Evolutionary conservation across 495 filamentous ascomycete genomes (phyloP).

Genomic region (Penicillium ochrochloron): DNA sequence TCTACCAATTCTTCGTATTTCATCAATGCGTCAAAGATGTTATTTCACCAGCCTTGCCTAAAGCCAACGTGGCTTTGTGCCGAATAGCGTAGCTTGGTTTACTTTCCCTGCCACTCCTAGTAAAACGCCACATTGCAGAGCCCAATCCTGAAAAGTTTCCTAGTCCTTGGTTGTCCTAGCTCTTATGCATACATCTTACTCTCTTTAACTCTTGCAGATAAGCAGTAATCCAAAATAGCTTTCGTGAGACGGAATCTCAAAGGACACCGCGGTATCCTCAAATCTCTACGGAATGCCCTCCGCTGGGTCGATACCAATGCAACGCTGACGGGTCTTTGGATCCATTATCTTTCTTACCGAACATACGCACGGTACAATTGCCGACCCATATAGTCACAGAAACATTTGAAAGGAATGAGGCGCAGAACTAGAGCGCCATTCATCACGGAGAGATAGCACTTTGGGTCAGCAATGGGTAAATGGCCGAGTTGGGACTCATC

Average conservation of each 20-base stretch:
- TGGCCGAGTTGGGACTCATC: not conserved
- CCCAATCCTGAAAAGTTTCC: not conserved
- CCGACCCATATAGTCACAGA: not conserved
- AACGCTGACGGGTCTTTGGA: not conserved
- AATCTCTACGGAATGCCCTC: conserved; percentile 8
- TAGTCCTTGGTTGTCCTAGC: not conserved
- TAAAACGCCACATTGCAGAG: conserved; percentile 3
- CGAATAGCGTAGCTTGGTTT: not conserved
- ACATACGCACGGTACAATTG: not conserved
- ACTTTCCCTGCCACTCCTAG: not conserved
- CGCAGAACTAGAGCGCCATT: conserved; percentile 5
- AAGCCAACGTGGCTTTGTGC: not conserved
- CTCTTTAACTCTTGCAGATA: not conserved
- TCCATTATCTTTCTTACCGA: not conserved
- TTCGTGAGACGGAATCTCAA: not conserved
- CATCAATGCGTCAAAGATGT: not conserved
- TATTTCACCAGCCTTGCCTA: not conserved
- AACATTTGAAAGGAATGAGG: not conserved
- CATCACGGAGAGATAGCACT: not conserved
- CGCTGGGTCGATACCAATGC: not conserved
- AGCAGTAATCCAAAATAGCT: not conserved
- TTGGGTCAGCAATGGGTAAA: conserved; percentile 1
- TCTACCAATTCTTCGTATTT: not conserved
- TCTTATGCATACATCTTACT: conserved; percentile 2
- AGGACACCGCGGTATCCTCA: not conserved